Percentiles rank a stretch among this genome's conserved stretches.
Conservation (phyloP, 768 basidiomycete species). For the Galerina sulciceps region DNA sequence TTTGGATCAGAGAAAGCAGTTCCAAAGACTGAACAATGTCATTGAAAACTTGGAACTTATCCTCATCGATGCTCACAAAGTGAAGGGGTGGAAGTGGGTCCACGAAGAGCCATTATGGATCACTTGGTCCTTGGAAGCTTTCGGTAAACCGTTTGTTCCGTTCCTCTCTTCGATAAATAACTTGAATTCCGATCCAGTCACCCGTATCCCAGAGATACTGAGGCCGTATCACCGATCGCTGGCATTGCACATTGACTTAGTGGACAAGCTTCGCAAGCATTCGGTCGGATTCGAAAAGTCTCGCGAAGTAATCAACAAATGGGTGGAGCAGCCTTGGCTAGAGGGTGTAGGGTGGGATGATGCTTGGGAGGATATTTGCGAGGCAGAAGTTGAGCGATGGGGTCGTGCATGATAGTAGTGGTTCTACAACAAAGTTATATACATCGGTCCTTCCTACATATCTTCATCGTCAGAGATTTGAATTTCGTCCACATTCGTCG, state of each 20-base stretch:
- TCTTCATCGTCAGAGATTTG: conserved; percentile 88
- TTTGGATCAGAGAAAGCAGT: conserved; percentile 63
- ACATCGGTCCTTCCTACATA: conserved; percentile 32
- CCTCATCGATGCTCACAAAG: conserved; percentile 69
- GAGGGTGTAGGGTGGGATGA: conserved; percentile 72
- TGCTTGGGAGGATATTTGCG: conserved; percentile 80
- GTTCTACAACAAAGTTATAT: conserved; percentile 20
- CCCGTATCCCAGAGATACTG: conserved; percentile 57
- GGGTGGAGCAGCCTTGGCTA: conserved; percentile 73
- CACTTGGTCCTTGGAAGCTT: conserved; percentile 82
- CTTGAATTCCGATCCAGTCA: conserved; percentile 34
- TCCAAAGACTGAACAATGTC: conserved; percentile 64
- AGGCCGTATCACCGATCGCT: conserved; percentile 72
- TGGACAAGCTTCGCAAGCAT: conserved; percentile 64
- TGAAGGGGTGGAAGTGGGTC: conserved; percentile 75
- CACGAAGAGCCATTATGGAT: conserved; percentile 76
- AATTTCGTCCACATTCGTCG: conserved; percentile 79
- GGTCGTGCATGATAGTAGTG: conserved; percentile 14
- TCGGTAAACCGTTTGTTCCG: conserved; percentile 49
- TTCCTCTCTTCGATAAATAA: neutral
- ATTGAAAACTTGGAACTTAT: conserved; percentile 70
- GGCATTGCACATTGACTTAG: conserved; percentile 55
- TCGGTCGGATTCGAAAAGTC: conserved; percentile 73
- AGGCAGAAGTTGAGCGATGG: conserved; percentile 79
- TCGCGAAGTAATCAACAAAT: conserved; percentile 60